Percentiles rank a stretch among this genome's conserved stretches.
These are phyloP conservation scores for Eucalyptus rudis DNA, from an alignment of 345 rosid species.

Conservation along the genomic window DNA sequence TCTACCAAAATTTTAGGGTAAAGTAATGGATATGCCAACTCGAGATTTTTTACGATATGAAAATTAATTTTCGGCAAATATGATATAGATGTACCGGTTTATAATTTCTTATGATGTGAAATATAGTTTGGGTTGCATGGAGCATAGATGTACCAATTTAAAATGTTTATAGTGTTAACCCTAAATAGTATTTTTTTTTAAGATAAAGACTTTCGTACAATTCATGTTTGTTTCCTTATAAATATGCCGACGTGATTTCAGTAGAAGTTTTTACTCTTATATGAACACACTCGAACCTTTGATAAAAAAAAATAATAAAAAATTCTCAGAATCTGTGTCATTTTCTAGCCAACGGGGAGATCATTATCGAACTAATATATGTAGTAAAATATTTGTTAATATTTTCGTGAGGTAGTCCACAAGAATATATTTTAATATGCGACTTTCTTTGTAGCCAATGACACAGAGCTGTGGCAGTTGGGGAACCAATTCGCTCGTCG, in stretches of 20 bases:
- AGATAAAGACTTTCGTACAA: background rate
- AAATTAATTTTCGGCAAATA: background rate
- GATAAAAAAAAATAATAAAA: background rate
- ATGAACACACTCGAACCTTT: background rate
- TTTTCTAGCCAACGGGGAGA: no score
- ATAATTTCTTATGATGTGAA: background rate
- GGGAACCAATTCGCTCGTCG: background rate
- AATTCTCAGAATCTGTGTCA: background rate
- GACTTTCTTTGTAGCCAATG: no score
- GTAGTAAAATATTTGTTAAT: no score
- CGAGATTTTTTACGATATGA: background rate
- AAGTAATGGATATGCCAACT: background rate
- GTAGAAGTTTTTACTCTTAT: background rate
- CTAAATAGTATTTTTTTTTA: no score
- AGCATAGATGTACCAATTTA: background rate
- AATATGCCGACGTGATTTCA: background rate
- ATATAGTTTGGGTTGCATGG: no score
- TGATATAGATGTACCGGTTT: background rate
- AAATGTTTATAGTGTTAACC: no score
- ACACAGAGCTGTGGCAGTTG: no score
- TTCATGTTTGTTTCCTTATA: background rate
- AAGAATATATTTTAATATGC: background rate
- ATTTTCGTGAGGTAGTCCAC: background rate
- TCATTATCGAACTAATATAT: no score
- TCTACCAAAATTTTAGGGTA: background rate